A percentile compares a stretch with the other conserved stretches of the same genome.
phyloP scores from a whole-genome alignment of 2,329 filamentous ascomycete species.

The Calonectria pseudoreteaudii region DNA sequence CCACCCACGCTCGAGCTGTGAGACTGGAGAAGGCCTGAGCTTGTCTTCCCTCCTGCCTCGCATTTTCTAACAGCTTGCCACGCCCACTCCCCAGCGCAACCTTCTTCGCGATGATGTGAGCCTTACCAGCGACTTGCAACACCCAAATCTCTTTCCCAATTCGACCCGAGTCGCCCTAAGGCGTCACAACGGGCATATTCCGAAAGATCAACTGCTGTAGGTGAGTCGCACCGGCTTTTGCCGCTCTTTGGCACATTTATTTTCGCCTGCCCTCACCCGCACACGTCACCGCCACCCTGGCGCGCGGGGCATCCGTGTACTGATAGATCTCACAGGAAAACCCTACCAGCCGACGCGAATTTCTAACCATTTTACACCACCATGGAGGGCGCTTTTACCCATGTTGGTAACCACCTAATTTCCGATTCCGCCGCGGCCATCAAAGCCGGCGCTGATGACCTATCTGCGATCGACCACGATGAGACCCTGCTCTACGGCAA shows the following conservation, averaged over 20 bases:
- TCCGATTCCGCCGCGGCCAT: conserved; percentile 88
- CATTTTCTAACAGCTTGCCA: conserved; percentile 27
- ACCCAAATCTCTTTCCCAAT: conserved; percentile 45
- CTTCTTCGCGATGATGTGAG: conserved; percentile 55
- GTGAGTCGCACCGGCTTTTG: conserved; percentile 38
- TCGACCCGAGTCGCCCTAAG: conserved; percentile 41
- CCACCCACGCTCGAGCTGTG: conserved; percentile 26
- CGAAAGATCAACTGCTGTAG: conserved; percentile 42
- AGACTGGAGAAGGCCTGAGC: conserved; percentile 19
- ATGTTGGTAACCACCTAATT: conserved; percentile 87
- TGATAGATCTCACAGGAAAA: conserved; percentile 41
- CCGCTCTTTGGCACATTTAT: neutral
- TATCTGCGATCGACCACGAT: conserved; percentile 79
- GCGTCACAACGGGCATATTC: conserved; percentile 35
- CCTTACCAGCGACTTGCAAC: conserved; percentile 45
- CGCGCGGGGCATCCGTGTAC: conserved; percentile 39
- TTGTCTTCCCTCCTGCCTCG: conserved; percentile 9
- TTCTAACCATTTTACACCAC: conserved; percentile 42
- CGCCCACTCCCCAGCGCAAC: conserved; percentile 34
- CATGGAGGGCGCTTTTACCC: conserved; percentile 91
- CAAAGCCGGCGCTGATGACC: conserved; percentile 84
- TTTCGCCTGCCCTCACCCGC: conserved; percentile 22
- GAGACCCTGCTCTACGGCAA: conserved; percentile 84
- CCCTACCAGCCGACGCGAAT: conserved; percentile 40
- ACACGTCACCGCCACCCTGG: conserved; percentile 33